Base-by-base conservation (phyloP, 805 yeast genomes). In the Kluyveromyces lactis region DNA sequence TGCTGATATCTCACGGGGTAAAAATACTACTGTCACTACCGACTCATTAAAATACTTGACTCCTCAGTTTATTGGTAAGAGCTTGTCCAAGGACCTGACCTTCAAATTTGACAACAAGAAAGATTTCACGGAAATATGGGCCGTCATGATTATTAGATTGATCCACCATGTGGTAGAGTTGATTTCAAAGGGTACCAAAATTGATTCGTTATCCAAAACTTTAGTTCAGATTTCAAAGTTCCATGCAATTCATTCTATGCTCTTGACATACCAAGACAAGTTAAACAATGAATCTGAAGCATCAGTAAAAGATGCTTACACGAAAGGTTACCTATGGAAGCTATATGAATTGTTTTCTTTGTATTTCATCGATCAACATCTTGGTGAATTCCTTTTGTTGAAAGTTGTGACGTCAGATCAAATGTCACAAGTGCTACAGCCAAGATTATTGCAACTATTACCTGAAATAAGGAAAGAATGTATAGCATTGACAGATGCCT, bases 401-500 rank as follows among this genome's bases (percentile, higher is more conserved):
- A 72, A 72, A 23, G 70, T 79, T 37, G 64, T 81, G 26, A 62
- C 74, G 9, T 64, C 81, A 8, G 66, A 66, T 5, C 68, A 69
- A 35, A 63, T 76, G 31, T 69, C 69, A 35, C 49, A 53, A 4
- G 50, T 71, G 32, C 69, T 67, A 36, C 58, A 71, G 34, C 58
- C 54, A 8, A 62, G 68, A 40, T 67, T 74, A 40, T 69, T 70
- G 31, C 56, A 56, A 36, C 56, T 78, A 45, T 63, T 81, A 46
- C 60, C 66, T 18, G 64, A 63, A 18, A 56, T 81, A 30, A 70
- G 95, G 60, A 73, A 76, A 23, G 77, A 81, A 52, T 83, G 81
- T 40, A 76, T 86, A 58, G 81, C 83, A 1, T 68, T 84, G 51
- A 82, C 95, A 4, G 97, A 87, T 62, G 73, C 94, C 1, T 87